Evolutionary conservation across 495 filamentous ascomycete genomes (phyloP).

Genomic region (Talaromyces proteolyticus): DNA sequence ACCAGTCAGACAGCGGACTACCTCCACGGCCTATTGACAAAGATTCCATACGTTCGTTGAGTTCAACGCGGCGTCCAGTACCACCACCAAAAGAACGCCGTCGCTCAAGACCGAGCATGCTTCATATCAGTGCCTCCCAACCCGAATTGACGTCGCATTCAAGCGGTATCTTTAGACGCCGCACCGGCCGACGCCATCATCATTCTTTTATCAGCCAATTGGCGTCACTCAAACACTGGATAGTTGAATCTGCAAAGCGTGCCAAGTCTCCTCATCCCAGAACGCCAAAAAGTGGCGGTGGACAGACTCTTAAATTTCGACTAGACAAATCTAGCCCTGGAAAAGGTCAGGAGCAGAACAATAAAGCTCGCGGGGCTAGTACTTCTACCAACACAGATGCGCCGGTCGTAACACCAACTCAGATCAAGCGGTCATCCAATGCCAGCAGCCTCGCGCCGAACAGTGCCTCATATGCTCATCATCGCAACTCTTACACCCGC

Average conservation of each 20-base stretch:
- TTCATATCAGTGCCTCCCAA: constrained; percentile 73
- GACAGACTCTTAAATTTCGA: constrained; percentile 30
- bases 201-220: constrained; percentile 72
- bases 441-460: constrained; percentile 41
- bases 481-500: constrained; percentile 41
- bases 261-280: constrained; percentile 57
- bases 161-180: constrained; percentile 49
- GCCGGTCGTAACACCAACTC: constrained; percentile 30
- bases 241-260: constrained; percentile 70
- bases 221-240: constrained; percentile 84
- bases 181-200: constrained; percentile 52
- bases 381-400: constrained; percentile 17
- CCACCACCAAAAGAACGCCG: constrained; percentile 82
- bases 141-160: constrained; percentile 53
- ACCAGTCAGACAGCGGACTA: constrained; percentile 32
- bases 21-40: constrained; percentile 72
- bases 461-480: constrained; percentile 40
- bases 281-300: constrained; percentile 15
- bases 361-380: constrained; percentile 17
- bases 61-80: constrained; percentile 67
- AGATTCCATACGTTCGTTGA: constrained; percentile 64
- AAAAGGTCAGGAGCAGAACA: constrained; percentile 31
- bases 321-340: constrained; percentile 37
- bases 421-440: constrained; percentile 36
- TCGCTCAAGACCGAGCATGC: constrained; percentile 66